Evolutionary conservation across 257 asterid species (phyloP).

Genomic region (Solanum pimpinellifolium): DNA sequence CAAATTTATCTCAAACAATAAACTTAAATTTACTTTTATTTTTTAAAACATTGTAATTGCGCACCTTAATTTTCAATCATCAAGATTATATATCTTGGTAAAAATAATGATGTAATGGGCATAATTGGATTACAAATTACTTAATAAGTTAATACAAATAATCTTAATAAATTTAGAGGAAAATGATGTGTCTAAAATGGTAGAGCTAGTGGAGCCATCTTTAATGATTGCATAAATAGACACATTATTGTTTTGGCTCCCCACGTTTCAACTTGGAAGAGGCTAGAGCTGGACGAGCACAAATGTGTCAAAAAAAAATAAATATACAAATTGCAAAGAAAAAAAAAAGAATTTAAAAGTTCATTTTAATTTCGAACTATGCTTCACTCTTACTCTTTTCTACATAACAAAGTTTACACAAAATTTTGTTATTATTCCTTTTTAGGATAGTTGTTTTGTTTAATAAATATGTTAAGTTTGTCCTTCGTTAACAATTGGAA

Average conservation of each 20-base stretch:
- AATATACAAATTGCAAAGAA: not conserved
- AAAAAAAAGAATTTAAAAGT: not conserved
- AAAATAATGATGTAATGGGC: not conserved
- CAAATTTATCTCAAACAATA: not conserved
- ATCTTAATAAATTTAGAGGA: not conserved
- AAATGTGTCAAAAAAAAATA: not conserved
- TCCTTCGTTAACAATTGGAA: not conserved
- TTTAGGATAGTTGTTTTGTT: not conserved
- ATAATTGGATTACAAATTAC: not conserved
- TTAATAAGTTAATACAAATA: not conserved
- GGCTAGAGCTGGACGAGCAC: not conserved
- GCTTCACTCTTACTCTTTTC: not conserved
- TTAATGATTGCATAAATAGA: conserved; percentile 13
- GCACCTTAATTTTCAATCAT: not conserved
- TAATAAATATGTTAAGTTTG: not conserved
- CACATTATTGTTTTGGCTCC: conserved; percentile 13
- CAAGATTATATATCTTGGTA: not conserved
- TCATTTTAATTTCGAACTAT: not conserved
- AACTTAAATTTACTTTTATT: not conserved
- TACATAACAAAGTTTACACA: not conserved
- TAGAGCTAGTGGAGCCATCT: not conserved
- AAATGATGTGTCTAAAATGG: not conserved
- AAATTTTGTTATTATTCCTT: not conserved
- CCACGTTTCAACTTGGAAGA: conserved; percentile 8
- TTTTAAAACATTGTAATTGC: not conserved